Base-by-base conservation (phyloP, 1,284 basidiomycete genomes). In the Chondrostereum purpureum region DNA sequence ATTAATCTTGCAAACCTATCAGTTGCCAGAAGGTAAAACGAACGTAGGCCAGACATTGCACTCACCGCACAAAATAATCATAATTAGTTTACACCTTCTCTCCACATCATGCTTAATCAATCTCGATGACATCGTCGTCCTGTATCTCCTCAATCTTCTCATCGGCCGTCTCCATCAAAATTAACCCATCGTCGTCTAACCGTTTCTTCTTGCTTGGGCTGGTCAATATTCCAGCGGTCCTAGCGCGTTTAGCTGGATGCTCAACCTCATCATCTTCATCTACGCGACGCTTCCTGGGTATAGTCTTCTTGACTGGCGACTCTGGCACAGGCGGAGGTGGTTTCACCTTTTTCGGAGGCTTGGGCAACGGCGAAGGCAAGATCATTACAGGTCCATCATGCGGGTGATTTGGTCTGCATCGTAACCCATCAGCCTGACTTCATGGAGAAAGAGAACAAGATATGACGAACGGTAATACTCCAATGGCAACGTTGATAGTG, bases 401-500 rank as follows among this genome's bases (percentile, higher is more conserved):
- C 1, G 74, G 63, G 55, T 84, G 75, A 50, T 77, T 70, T 2
- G 71, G 69, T 45, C 80, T 82, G 54, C 5, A 33, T 35, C 50
- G 19, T 31, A 45, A 20, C 38, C 34, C 16, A 36, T 43, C 24
- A 38, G 35, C 24, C 42, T 27, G 42, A 44, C 39, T 21, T 31
- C 33, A 19, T 31, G 44, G 44, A 35, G 24, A 39, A 18, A 44
- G 34, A 21, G 2, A 10, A 20, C 31, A 45, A 37, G 50, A 35
- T n/a, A 46, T 45, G n/a, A 67, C 91, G 64, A 57, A 92, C 89
- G 85, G 80, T 38, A 88, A 68, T 23, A 67, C 63, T 36, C 78
- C 77, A 20, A 95, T 59, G 2, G 76, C 84, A n/a, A 93, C 73
- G 11, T 82, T 75, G 37, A 94, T 75, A 2, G 83, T 88, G 8